These are phyloP conservation scores for Penicillium sp. DNA, from an alignment of 2,329 filamentous ascomycete species.

Conservation along the genomic window DNA sequence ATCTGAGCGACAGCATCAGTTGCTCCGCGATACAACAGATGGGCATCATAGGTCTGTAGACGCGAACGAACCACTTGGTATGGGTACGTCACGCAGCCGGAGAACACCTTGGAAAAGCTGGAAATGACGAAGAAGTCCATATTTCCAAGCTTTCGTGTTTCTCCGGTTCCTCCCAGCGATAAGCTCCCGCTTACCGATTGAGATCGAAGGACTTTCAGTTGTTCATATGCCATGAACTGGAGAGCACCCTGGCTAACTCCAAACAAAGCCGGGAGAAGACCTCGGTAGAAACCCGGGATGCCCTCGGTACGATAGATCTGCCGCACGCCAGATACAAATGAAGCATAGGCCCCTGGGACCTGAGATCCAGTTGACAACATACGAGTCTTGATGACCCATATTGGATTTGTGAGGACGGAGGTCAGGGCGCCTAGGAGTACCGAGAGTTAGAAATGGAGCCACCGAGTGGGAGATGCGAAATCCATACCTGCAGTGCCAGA, in stretches of 20 bases:
- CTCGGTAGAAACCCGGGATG: conserved; percentile 74
- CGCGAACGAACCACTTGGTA: conserved; percentile 88
- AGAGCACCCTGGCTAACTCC: conserved; percentile 89
- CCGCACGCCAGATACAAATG: conserved; percentile 63
- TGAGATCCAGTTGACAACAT: conserved; percentile 82
- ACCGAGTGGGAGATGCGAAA: background rate
- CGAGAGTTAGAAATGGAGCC: conserved; percentile 3
- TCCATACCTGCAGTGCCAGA: conserved; percentile 56
- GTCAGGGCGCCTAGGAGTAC: conserved; percentile 58
- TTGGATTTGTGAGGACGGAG: conserved; percentile 80
- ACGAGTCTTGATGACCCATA: conserved; percentile 97
- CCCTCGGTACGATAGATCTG: conserved; percentile 68
- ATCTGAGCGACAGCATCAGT: conserved; percentile 66
- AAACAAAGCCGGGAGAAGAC: conserved; percentile 72
- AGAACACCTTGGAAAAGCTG: conserved; percentile 75
- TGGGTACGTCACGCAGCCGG: conserved; percentile 85
- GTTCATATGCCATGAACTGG: conserved; percentile 93
- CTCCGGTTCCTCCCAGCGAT: conserved; percentile 19
- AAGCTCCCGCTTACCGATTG: conserved; percentile 23
- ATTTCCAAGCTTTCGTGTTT: conserved; percentile 51
- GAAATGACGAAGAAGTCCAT: conserved; percentile 76
- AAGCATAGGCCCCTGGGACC: conserved; percentile 71
- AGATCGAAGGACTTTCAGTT: conserved; percentile 58
- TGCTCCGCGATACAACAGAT: conserved; percentile 64
- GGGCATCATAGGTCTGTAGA: conserved; percentile 82